Percentiles rank a stretch among this genome's conserved stretches.
These are phyloP conservation scores for Xerocomus cyaneibrunnescens DNA, from an alignment of 1,284 basidiomycete genomes.

Conservation along the genomic window DNA sequence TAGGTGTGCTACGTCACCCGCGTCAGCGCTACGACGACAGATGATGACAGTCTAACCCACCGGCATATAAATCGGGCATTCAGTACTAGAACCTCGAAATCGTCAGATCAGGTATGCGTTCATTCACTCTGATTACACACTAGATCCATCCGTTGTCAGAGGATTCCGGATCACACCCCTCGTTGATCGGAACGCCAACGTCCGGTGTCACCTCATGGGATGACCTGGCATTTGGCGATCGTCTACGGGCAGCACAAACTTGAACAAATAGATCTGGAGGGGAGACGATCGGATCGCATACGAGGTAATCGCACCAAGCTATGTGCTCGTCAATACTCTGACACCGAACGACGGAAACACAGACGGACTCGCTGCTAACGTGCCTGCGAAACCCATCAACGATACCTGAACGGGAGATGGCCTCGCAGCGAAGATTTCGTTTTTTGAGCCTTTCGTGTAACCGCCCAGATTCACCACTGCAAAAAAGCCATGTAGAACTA, in stretches of 20 bases:
- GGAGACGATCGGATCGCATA: constrained; percentile 49
- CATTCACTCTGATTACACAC: constrained; percentile 34
- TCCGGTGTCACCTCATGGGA: constrained; percentile 16
- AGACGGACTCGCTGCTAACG: constrained; percentile 46
- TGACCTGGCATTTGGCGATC: constrained; percentile 3
- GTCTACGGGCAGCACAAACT: constrained; percentile 26
- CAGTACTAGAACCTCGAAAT: constrained; percentile 31
- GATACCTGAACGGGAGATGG: constrained; percentile 60
- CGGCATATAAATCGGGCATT: constrained; percentile 56
- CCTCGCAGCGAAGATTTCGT: constrained; percentile 61
- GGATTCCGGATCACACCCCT: constrained; percentile 54
- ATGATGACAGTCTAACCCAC: constrained; percentile 22
- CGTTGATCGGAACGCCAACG: constrained; percentile 39
- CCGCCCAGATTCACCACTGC: constrained; percentile 58
- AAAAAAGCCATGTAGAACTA: neutral
- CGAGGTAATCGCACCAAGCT: constrained; percentile 64
- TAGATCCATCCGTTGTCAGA: constrained; percentile 52
- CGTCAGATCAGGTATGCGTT: constrained; percentile 12
- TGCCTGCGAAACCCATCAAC: constrained; percentile 60
- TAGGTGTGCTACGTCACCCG: constrained; percentile 46
- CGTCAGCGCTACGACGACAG: constrained; percentile 1
- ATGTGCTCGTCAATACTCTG: constrained; percentile 1
- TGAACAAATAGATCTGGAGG: constrained; percentile 47
- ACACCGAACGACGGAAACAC: neutral
- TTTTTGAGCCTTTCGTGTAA: constrained; percentile 65